Conservation (phyloP, 164 flowering plant genomes). For the Stephania japonica region DNA sequence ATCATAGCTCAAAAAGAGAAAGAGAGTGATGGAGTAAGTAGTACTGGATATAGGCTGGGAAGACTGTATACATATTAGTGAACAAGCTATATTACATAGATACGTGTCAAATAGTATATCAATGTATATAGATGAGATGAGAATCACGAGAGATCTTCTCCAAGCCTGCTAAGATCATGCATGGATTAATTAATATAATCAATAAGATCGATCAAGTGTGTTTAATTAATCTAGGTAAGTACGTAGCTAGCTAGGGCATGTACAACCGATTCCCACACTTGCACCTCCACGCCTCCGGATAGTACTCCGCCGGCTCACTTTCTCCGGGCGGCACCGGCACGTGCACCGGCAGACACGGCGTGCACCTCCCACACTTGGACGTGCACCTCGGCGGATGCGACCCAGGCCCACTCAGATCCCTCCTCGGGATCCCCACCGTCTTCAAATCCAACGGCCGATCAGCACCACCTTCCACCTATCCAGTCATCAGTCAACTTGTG, state of each 20-base stretch:
- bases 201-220: neutral
- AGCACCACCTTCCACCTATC: too few relatives aligned
- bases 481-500: neutral
- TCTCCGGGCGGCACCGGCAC: slow-evolving; percentile 71
- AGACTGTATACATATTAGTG: too few relatives aligned
- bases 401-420: slow-evolving; percentile 46
- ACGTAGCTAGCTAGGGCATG: slow-evolving; percentile 50
- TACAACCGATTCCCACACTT: slow-evolving; percentile 67
- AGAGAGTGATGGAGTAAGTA: too few relatives aligned
- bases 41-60: too few relatives aligned
- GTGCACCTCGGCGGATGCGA: slow-evolving; percentile 63
- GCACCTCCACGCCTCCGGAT: slow-evolving; percentile 84
- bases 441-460: neutral
- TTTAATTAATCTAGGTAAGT: neutral
- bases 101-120: too few relatives aligned
- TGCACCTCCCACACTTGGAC: slow-evolving; percentile 57
- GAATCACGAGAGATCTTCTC: too few relatives aligned
- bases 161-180: too few relatives aligned
- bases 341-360: slow-evolving; percentile 68
- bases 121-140: too few relatives aligned
- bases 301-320: slow-evolving; percentile 62
- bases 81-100: too few relatives aligned
- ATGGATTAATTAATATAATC: neutral
- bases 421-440: slow-evolving; percentile 19
- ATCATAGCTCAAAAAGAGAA: too few relatives aligned